Base-by-base conservation (phyloP, 768 basidiomycete genomes). In the Pleurotus salmoneostramineus region DNA sequence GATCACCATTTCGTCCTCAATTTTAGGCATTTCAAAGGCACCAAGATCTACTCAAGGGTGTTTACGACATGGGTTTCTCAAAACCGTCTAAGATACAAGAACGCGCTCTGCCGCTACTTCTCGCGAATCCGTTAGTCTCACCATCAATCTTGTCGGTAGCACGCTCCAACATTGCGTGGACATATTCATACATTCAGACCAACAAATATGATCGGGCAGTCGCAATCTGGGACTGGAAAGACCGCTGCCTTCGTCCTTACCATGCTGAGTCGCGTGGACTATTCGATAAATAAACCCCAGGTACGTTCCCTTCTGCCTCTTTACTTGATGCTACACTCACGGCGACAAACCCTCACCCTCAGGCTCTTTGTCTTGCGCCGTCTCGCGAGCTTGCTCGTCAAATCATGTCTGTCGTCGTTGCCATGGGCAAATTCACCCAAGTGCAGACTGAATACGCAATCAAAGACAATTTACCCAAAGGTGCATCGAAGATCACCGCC, bases 41-140 rank as follows among this genome's bases (percentile, higher is more conserved):
- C 67, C 77, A 84, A 47, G 92, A 97, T 69, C 80, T 98, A 37
- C 82, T 98, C 59, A 95, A 95, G 72, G 97, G 96, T 17, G 81
- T 98, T 34, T 97, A 93, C 68, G 88, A 89, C 46, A 90, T 97
- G 84, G 93, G 93, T 17, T 99, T 98, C 72, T 90, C 92, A 54
- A 97, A 95, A 71, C 97, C 97, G 6, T 98, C 95, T 34, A 98
- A 98, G 75, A 98, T 99, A 62, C 97, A 99, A 75, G 96, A 98
- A 77, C 87, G 91, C 61, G 97, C 97, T 15, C 77, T 98, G 5
- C 97, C 97, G 1, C 79, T 99, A 27, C 81, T 98, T 34, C 84
- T 99, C 6, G 69, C 84, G 52, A 88, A 96, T 66, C 97, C 96
- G 95, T 97, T 65, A 64, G 89, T 76, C 10, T 10, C 27, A 17